phyloP scores from a whole-genome alignment of 2,329 filamentous ascomycete genomes.

The Dothidotthia symphoricarpi region DNA sequence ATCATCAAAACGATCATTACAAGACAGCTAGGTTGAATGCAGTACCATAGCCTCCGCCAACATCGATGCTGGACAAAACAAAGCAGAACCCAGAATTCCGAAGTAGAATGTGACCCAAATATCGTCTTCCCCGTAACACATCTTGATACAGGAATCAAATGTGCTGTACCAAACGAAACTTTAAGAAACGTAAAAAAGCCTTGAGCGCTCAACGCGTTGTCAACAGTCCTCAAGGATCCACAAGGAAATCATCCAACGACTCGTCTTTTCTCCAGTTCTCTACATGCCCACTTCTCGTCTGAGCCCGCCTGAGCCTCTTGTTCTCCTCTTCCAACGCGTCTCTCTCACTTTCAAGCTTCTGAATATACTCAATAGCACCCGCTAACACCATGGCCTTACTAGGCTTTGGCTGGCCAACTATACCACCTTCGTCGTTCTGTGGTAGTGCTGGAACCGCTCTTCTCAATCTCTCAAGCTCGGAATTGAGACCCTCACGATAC shows the following conservation, averaged over 20 bases:
- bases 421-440: slow-evolving; percentile 26
- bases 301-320: slow-evolving; percentile 20
- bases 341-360: slow-evolving; percentile 29
- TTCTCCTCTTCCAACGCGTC: slow-evolving; percentile 28
- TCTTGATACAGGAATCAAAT: too few relatives aligned
- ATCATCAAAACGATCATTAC: too few relatives aligned
- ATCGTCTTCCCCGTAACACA: too few relatives aligned
- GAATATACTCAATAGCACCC: slow-evolving; percentile 37
- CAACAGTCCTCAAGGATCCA: slow-evolving; percentile 5
- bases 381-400: slow-evolving; percentile 37
- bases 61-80: too few relatives aligned
- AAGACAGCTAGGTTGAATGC: too few relatives aligned
- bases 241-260: slow-evolving; percentile 11
- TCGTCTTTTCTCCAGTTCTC: slow-evolving; percentile 10
- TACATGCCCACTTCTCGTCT: slow-evolving; percentile 5
- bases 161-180: too few relatives aligned
- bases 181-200: too few relatives aligned
- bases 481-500: slow-evolving; percentile 32
- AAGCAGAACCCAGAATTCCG: too few relatives aligned
- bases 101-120: too few relatives aligned
- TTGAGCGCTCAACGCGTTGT: too few relatives aligned
- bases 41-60: too few relatives aligned
- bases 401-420: slow-evolving; percentile 31
- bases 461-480: slow-evolving; percentile 30
- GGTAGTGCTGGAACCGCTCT: slow-evolving; percentile 31